Conservation (phyloP, 768 basidiomycete genomes). For the Leccinum broughii region DNA sequence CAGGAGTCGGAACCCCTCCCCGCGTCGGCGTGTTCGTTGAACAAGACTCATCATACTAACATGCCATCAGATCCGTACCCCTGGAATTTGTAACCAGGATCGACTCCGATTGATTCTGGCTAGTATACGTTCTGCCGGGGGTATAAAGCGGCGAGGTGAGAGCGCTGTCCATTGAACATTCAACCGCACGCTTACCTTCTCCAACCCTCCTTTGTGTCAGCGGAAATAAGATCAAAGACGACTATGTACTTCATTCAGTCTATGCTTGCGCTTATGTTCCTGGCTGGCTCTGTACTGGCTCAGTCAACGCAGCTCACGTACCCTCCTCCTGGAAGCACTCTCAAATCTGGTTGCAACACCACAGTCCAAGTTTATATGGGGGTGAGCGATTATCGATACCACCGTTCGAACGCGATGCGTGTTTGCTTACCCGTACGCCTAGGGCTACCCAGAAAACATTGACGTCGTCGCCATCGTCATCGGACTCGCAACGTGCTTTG, state of each 20-base stretch:
- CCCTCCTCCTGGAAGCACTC: constrained; percentile 11
- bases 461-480: constrained; percentile 34
- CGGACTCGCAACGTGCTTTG: constrained; percentile 30
- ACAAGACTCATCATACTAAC: neutral
- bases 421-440: neutral
- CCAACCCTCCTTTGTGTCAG: neutral
- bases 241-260: constrained; percentile 21
- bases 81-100: neutral
- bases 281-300: constrained; percentile 16
- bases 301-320: constrained; percentile 13
- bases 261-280: constrained; percentile 14
- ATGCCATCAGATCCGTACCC: neutral
- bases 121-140: neutral
- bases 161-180: neutral
- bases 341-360: constrained; percentile 9
- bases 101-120: neutral
- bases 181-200: neutral
- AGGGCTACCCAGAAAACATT: constrained; percentile 26
- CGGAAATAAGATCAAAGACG: neutral
- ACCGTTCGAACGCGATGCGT: neutral
- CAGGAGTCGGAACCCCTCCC: neutral
- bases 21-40: neutral
- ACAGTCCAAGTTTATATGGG: constrained; percentile 22
- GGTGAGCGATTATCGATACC: constrained; percentile 15
- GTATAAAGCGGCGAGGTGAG: constrained; percentile 17